phyloP scores from a whole-genome alignment of 164 flowering plant genomes.

The Umbilicus rupestris region DNA sequence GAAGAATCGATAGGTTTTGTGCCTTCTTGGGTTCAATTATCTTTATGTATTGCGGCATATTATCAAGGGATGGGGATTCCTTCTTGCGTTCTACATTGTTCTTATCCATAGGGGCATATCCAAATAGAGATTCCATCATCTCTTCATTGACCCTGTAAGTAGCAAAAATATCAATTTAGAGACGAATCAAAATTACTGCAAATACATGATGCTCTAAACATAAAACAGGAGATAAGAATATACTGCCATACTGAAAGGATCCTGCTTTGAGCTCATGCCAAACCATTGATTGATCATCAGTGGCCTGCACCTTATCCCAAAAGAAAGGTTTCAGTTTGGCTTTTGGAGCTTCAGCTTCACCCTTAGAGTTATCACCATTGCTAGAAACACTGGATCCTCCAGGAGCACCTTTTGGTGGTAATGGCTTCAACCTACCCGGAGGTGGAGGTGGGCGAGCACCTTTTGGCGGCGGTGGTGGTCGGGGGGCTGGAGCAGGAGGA shows the following conservation, averaged over 20 bases:
- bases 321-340: conserved; percentile 89
- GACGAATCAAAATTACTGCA: not conserved
- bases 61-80: conserved; percentile 32
- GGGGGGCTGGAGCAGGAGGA: conserved; percentile 1
- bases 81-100: conserved; percentile 37
- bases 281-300: conserved; percentile 83
- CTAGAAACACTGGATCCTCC: conserved; percentile 13
- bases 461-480: conserved; percentile 17
- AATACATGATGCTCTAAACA: not conserved
- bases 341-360: conserved; percentile 47
- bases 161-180: not conserved
- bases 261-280: conserved; percentile 87
- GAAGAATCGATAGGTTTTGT: conserved; percentile 79
- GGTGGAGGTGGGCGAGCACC: conserved; percentile 14
- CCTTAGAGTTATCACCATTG: conserved; percentile 5
- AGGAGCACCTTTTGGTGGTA: conserved; percentile 17
- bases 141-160: conserved; percentile 81
- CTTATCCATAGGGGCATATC: conserved; percentile 37
- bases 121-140: conserved; percentile 82
- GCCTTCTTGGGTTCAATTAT: conserved; percentile 79
- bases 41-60: conserved; percentile 39
- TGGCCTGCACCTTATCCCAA: conserved; percentile 93
- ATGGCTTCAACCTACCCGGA: conserved; percentile 19
- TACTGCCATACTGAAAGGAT: conserved; percentile 69
- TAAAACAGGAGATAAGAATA: conserved; percentile 6